Conservation (phyloP, 139 green algal genomes). For the Closterium sp. region DNA sequence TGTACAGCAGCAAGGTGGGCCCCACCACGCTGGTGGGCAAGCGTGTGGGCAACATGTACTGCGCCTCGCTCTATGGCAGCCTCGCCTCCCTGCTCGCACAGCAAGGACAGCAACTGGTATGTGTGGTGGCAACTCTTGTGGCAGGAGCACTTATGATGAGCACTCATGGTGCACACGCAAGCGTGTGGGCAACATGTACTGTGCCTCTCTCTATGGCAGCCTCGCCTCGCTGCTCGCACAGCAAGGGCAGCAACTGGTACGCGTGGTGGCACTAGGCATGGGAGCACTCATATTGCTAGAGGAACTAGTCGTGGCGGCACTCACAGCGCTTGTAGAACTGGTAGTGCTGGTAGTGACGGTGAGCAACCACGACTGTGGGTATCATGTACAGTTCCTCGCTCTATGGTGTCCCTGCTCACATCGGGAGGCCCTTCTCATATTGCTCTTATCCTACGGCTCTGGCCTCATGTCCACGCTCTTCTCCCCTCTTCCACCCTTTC, state of each 20-base stretch:
- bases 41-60: slow-evolving; percentile 79
- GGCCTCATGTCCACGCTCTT: too few species aligned
- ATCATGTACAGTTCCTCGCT: slow-evolving; percentile 80
- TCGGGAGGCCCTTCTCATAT: slow-evolving; percentile 17
- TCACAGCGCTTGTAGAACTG: too few species aligned
- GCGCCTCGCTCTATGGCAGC: slow-evolving; percentile 65
- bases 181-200: slow-evolving; percentile 88
- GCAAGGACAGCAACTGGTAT: too few species aligned
- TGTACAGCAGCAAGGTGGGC: slow-evolving; percentile 56
- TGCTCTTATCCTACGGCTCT: too few species aligned
- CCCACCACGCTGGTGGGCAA: slow-evolving; percentile 52
- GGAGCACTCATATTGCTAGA: too few species aligned
- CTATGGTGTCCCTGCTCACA: slow-evolving; percentile 64
- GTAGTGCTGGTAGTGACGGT: too few species aligned
- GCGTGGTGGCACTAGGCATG: background rate
- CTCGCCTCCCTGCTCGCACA: too few species aligned
- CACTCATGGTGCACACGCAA: too few species aligned
- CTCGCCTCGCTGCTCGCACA: slow-evolving; percentile 64
- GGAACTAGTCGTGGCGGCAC: too few species aligned
- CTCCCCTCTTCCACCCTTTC: background rate
- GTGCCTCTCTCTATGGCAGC: slow-evolving; percentile 63
- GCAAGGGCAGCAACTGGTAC: slow-evolving; percentile 48
- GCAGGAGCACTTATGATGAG: too few species aligned
- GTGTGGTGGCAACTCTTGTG: too few species aligned
- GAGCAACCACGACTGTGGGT: slow-evolving; percentile 37